Evolutionary conservation across 1,284 basidiomycete species (phyloP), one percentile per base, ranked within the genome.

Genomic region (Fomitopsis schrenkii): DNA sequence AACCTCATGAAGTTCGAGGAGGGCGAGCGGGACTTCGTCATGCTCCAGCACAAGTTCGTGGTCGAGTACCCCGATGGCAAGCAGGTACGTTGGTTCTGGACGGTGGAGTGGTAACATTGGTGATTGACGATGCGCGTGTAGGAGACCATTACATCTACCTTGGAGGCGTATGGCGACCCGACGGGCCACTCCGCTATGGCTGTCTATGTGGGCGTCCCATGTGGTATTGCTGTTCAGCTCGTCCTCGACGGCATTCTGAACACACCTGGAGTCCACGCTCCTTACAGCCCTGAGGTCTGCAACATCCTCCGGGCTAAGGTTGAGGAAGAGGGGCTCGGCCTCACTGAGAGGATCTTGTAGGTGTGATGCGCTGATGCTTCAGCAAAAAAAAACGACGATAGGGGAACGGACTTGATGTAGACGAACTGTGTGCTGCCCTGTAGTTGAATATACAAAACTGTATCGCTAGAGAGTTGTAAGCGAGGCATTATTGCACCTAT

Each of bases 1-100:
- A 84, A 81, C 66, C 86, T 97, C 75, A 98, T 97, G 91, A 85
- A 88, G 75, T 98, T 98, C 79, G 91, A 88, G 65, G 79, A 83
- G 54, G 94, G 94, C 64, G 96, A 98, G 79, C 89, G 95, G 22
- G 97, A 99, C 76, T 87, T 98, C 67, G 94, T 99, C 67, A 94
- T 98, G 87, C 86, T 99, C 58, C 96, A 98, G 79, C 97, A 99
- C 85, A 97, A 96, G 79, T 97, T 98, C 73, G 79, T 93, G 69
- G 88, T 97, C 53, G 86, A 94, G 73, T 92, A 91, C 85, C 80
- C 83, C 42, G 93, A 97, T 72, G 95, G 95, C 58, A 84, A 79
- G 55, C 79, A 83, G 74, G 91, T 90, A 62, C 62, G 82, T 71
- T 33, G 45, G 42, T 46, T 40, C 38, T 52, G 53, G 61, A 3